Conservation (phyloP, 768 basidiomycete species). For the Boletus pseudo-olivaceus region DNA sequence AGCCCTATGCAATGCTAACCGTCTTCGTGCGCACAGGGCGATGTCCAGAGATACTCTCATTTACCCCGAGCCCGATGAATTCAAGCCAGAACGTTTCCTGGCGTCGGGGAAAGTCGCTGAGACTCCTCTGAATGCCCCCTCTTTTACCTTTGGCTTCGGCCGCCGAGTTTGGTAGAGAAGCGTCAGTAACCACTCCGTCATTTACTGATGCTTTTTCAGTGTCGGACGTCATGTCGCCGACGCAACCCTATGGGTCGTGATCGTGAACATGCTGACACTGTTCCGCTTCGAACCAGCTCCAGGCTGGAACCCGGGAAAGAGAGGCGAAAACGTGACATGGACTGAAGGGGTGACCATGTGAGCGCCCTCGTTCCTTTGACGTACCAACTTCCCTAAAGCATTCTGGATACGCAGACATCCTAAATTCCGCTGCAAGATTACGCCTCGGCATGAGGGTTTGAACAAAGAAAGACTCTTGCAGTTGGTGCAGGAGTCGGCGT, state of each 20-base stretch:
- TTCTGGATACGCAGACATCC: background rate
- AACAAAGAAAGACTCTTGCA: background rate
- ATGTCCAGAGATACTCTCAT: slow-evolving; percentile 33
- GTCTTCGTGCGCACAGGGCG: slow-evolving; percentile 14
- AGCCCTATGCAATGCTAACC: background rate
- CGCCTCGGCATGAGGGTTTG: background rate
- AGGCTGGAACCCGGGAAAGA: slow-evolving; percentile 1
- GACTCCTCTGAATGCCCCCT: background rate
- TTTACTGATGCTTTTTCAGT: slow-evolving; percentile 15
- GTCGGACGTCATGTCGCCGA: slow-evolving; percentile 40
- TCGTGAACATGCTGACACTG: slow-evolving; percentile 8
- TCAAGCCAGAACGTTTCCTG: slow-evolving; percentile 34
- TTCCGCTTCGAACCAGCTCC: slow-evolving; percentile 3
- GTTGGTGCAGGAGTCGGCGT: background rate
- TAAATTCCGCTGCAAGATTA: background rate
- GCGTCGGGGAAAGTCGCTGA: background rate
- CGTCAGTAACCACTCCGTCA: background rate
- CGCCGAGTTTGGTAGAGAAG: slow-evolving; percentile 29
- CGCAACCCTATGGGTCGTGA: slow-evolving; percentile 27
- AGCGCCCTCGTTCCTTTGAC: background rate
- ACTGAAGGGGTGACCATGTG: slow-evolving; percentile 10
- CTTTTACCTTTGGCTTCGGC: slow-evolving; percentile 33
- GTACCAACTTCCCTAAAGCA: no score
- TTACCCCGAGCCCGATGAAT: slow-evolving; percentile 33
- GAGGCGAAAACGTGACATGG: slow-evolving; percentile 6